phyloP scores from a whole-genome alignment of 2,329 filamentous ascomycete species.

The Epichloe festucae region DNA sequence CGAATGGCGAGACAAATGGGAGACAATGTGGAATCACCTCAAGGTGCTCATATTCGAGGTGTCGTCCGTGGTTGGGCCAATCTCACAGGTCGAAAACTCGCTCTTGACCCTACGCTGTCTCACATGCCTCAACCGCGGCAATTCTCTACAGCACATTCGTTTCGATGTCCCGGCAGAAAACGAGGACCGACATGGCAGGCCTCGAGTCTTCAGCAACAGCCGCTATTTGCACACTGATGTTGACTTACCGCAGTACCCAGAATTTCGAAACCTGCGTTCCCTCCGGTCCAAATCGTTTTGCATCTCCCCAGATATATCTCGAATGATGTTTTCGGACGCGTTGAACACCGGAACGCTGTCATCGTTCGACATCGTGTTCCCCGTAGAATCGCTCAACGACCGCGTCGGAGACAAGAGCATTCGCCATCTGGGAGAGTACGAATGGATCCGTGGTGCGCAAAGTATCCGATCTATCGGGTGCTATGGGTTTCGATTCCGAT shows the following conservation, averaged over 20 bases:
- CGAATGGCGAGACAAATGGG: conserved; percentile 9
- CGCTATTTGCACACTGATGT: background rate
- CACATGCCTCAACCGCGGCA: conserved; percentile 16
- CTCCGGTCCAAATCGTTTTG: conserved; percentile 16
- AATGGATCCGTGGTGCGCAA: conserved; percentile 22
- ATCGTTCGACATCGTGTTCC: conserved; percentile 25
- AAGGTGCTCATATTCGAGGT: conserved; percentile 14
- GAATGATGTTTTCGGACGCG: conserved; percentile 13
- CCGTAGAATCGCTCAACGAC: conserved; percentile 12
- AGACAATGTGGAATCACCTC: conserved; percentile 17
- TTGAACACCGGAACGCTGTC: conserved; percentile 17
- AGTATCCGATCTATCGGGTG: conserved; percentile 23
- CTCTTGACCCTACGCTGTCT: conserved; percentile 12
- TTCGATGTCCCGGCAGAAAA: conserved; percentile 17
- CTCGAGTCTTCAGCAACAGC: background rate
- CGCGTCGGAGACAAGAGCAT: conserved; percentile 14
- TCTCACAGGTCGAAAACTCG: conserved; percentile 12
- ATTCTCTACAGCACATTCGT: conserved; percentile 17
- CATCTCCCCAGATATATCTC: conserved; percentile 13
- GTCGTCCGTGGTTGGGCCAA: conserved; percentile 11
- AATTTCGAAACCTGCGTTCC: conserved; percentile 15
- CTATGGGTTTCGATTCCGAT: conserved; percentile 21
- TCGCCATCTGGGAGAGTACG: conserved; percentile 18
- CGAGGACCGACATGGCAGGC: conserved; percentile 7
- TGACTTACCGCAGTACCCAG: conserved; percentile 3